Percentiles rank a stretch among this genome's conserved stretches.
Evolutionary conservation across 768 basidiomycete genomes (phyloP).

Genomic region (Boletales sp.): DNA sequence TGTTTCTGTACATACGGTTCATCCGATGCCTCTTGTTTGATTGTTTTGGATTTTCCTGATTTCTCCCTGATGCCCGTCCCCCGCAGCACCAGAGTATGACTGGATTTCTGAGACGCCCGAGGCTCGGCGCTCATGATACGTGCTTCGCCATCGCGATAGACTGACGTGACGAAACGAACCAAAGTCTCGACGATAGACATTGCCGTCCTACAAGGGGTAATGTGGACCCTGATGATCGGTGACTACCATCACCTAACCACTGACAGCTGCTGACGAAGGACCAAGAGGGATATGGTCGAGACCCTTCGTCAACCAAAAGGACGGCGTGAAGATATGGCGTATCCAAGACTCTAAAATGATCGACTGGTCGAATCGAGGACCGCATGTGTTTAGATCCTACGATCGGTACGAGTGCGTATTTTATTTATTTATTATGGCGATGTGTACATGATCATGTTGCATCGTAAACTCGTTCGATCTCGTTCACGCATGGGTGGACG

Average conservation of each 20-base stretch:
- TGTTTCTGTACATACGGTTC: neutral
- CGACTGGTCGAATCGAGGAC: slow-evolving; percentile 9
- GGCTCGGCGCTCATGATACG: slow-evolving; percentile 8
- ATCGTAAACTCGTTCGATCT: slow-evolving; percentile 36
- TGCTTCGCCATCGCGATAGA: slow-evolving; percentile 5
- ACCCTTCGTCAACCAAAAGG: slow-evolving; percentile 40
- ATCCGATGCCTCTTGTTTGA: too few species aligned
- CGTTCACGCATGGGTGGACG: neutral
- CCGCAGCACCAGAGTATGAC: neutral
- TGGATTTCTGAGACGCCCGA: neutral
- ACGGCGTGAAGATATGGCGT: slow-evolving; percentile 55
- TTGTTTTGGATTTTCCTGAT: neutral
- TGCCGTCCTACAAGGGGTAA: slow-evolving; percentile 57
- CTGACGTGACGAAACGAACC: slow-evolving; percentile 1
- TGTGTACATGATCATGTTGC: slow-evolving; percentile 56
- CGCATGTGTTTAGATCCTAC: neutral
- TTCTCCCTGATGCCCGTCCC: neutral
- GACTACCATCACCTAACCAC: neutral
- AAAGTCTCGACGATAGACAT: slow-evolving; percentile 57
- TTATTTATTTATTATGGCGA: slow-evolving; percentile 59
- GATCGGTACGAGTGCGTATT: slow-evolving; percentile 39
- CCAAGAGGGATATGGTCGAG: slow-evolving; percentile 47
- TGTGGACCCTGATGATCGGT: slow-evolving; percentile 10
- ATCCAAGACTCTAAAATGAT: slow-evolving; percentile 55
- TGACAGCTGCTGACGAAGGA: slow-evolving; percentile 45